Percentiles rank a stretch among this genome's conserved stretches.
Evolutionary conservation across 1,139 yeast species (phyloP).

Genomic region (Diutina rugosa): DNA sequence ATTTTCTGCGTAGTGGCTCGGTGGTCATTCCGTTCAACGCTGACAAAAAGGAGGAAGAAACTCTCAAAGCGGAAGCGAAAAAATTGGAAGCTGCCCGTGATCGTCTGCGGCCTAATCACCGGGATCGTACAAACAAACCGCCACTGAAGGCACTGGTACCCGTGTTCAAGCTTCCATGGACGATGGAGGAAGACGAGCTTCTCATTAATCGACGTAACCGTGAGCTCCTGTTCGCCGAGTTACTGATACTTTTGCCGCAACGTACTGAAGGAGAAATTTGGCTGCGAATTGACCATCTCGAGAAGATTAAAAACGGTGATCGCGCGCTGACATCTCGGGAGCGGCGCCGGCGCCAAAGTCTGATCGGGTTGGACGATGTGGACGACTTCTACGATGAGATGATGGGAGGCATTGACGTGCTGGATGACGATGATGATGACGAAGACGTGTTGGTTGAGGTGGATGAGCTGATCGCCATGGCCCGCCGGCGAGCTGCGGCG

Average conservation of each 20-base stretch:
- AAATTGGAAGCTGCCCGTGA: conserved; percentile 1
- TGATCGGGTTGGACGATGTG: conserved; percentile 33
- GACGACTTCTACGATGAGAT: conserved; percentile 32
- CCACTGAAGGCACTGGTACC: conserved; percentile 9
- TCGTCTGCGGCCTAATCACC: conserved; percentile 1
- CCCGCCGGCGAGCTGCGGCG: conserved; percentile 11
- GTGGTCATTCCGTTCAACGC: conserved; percentile 3
- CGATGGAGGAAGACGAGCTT: conserved; percentile 66
- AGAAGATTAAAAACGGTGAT: conserved; percentile 18
- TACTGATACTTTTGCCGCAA: conserved; percentile 58
- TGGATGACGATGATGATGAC: conserved; percentile 20
- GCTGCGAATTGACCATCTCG: conserved; percentile 46
- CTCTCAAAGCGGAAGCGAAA: conserved; percentile 5
- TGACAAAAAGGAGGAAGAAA: conserved; percentile 9
- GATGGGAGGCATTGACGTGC: conserved; percentile 24
- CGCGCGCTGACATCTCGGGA: conserved; percentile 20
- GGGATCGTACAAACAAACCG: conserved; percentile 4
- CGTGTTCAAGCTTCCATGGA: conserved; percentile 31
- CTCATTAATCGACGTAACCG: conserved; percentile 41
- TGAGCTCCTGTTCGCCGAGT: conserved; percentile 61
- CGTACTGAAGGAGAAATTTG: conserved; percentile 66
- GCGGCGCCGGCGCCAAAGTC: conserved; percentile 24
- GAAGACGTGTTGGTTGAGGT: conserved; percentile 28
- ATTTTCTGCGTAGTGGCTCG: background rate
- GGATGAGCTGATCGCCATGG: conserved; percentile 16